Evolutionary conservation across 306 rosid species (phyloP).

Genomic region (Rubus idaeus): DNA sequence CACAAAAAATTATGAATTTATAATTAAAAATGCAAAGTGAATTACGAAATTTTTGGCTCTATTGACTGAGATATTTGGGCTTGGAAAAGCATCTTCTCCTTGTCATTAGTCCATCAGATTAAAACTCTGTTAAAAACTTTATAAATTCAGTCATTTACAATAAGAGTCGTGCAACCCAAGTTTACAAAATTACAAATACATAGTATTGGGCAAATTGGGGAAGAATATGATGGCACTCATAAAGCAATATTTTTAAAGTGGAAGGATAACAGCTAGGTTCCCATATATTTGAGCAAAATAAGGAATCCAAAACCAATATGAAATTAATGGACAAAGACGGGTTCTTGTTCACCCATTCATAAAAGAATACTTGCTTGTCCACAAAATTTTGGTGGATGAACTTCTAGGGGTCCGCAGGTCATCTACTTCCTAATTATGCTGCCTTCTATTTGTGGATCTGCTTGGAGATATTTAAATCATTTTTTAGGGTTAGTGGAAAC

Average conservation of each 20-base stretch:
- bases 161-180: background rate
- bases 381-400: background rate
- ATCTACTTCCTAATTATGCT: background rate
- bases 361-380: background rate
- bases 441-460: background rate
- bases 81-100: background rate
- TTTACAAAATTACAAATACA: background rate
- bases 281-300: background rate
- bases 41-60: background rate
- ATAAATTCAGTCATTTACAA: slow-evolving; percentile 14
- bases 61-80: background rate
- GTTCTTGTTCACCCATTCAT: background rate
- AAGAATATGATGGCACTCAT: background rate
- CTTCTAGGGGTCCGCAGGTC: background rate
- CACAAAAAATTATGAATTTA: too few relatives aligned
- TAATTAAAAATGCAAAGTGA: background rate
- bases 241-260: background rate
- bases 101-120: background rate
- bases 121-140: slow-evolving; percentile 1
- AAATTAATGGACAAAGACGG: background rate
- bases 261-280: background rate
- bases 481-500: background rate
- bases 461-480: background rate
- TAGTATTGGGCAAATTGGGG: background rate
- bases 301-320: background rate